Conservation (phyloP, 495 filamentous ascomycete species). For the Amniculicola lignicola region DNA sequence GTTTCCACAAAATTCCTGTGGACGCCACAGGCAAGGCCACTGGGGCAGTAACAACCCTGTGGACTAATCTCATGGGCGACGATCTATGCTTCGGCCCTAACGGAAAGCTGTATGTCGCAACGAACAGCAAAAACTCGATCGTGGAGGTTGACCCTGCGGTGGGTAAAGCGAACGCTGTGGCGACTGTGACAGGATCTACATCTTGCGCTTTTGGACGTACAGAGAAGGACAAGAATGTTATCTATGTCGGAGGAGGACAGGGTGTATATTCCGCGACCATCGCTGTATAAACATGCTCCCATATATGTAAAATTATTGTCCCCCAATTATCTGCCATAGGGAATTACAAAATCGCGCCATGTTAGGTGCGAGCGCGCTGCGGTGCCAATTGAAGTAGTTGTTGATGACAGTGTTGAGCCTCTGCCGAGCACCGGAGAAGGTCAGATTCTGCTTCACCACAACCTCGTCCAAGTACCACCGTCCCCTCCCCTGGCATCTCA, state of each 20-base stretch:
- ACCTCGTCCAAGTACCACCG: too few species aligned
- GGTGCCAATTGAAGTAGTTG: too few species aligned
- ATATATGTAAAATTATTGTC: too few species aligned
- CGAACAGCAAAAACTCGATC: constrained; percentile 39
- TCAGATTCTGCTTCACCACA: too few species aligned
- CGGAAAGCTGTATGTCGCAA: constrained; percentile 44
- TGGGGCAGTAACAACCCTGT: constrained; percentile 39
- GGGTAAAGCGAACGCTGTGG: constrained; percentile 37
- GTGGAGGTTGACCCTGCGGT: constrained; percentile 39
- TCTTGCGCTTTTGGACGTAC: constrained; percentile 43
- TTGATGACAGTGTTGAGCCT: too few species aligned
- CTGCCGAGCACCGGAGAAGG: too few species aligned
- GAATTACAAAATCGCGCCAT: too few species aligned
- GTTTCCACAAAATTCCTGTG: constrained; percentile 43
- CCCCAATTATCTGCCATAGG: too few species aligned
- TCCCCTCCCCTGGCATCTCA: too few species aligned
- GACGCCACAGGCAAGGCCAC: constrained; percentile 42
- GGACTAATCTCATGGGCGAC: constrained; percentile 46
- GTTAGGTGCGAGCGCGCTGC: too few species aligned
- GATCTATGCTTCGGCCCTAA: constrained; percentile 45
- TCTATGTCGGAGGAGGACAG: constrained; percentile 35
- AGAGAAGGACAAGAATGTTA: constrained; percentile 41
- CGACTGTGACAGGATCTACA: constrained; percentile 39
- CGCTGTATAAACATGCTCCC: too few species aligned
- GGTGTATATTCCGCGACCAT: neutral